Percentiles rank a stretch among this genome's conserved stretches.
These are phyloP conservation scores for Neophaeococcomyces aloes DNA, from an alignment of 2,329 filamentous ascomycete species.

Conservation along the genomic window DNA sequence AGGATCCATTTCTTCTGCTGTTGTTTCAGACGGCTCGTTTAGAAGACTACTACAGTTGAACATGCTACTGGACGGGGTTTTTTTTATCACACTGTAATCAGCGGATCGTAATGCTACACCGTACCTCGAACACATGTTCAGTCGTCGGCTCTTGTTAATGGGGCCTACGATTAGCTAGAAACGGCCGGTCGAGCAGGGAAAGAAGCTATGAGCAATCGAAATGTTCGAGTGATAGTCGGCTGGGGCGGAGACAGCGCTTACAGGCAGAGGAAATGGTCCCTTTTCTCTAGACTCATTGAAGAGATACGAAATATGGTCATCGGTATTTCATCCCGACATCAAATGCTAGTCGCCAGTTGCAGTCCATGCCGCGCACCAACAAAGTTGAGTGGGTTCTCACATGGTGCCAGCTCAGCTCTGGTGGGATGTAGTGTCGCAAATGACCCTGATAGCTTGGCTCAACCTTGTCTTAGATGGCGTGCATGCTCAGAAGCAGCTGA, in stretches of 20 bases:
- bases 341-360: too few relatives aligned
- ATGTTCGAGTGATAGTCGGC: too few relatives aligned
- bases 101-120: too few relatives aligned
- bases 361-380: neutral
- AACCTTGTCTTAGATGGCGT: neutral
- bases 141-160: too few relatives aligned
- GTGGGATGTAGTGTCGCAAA: neutral
- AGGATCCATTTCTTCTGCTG: too few relatives aligned
- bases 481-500: neutral
- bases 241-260: neutral
- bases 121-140: too few relatives aligned
- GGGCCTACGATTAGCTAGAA: too few relatives aligned
- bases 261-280: neutral
- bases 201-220: neutral
- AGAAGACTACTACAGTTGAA: too few relatives aligned
- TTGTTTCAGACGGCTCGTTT: too few relatives aligned
- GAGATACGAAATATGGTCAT: slow-evolving; percentile 1
- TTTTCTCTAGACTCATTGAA: neutral
- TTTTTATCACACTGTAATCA: too few relatives aligned
- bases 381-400: neutral
- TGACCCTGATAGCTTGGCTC: neutral
- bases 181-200: neutral
- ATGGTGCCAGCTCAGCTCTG: neutral
- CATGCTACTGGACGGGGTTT: too few relatives aligned
- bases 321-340: slow-evolving; percentile 1